phyloP scores from a whole-genome alignment of 176 grass and related monocot genomes.

The Aechmea fasciata region DNA sequence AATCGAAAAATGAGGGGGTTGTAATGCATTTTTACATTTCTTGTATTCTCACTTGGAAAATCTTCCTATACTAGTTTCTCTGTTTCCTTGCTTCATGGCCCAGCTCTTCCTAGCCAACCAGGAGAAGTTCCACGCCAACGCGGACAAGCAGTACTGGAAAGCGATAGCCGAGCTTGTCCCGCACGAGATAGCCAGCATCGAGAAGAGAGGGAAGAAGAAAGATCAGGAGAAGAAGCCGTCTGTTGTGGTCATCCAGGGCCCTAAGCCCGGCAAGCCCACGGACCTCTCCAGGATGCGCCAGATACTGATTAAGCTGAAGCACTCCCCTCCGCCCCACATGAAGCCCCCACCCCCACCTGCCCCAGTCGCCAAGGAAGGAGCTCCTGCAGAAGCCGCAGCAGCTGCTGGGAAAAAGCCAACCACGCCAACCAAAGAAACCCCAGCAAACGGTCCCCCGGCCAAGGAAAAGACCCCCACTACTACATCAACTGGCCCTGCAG shows the following conservation, averaged over 20 bases:
- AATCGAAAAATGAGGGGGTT: neutral
- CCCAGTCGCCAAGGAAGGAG: constrained; percentile 5
- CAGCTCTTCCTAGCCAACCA: constrained; percentile 75
- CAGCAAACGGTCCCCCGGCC: constrained; percentile 37
- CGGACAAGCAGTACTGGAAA: constrained; percentile 86
- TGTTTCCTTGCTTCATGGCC: neutral
- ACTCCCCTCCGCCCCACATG: constrained; percentile 61
- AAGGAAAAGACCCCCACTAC: constrained; percentile 17
- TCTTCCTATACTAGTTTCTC: neutral
- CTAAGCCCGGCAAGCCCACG: constrained; percentile 72
- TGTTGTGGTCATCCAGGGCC: constrained; percentile 62
- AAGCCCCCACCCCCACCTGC: constrained; percentile 30
- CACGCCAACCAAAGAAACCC: constrained; percentile 17
- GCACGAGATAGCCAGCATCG: constrained; percentile 76
- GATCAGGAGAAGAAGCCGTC: constrained; percentile 69
- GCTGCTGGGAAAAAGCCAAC: constrained; percentile 21
- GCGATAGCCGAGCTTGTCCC: constrained; percentile 84
- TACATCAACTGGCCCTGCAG: neutral
- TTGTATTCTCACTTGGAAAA: neutral
- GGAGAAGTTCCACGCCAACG: constrained; percentile 65
- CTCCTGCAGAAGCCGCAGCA: constrained; percentile 9
- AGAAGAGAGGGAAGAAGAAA: constrained; percentile 65
- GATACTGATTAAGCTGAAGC: constrained; percentile 76
- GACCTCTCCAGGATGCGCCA: constrained; percentile 79
- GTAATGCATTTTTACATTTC: neutral